Base-by-base conservation (phyloP, 805 yeast species). In the Candida quercuum region DNA sequence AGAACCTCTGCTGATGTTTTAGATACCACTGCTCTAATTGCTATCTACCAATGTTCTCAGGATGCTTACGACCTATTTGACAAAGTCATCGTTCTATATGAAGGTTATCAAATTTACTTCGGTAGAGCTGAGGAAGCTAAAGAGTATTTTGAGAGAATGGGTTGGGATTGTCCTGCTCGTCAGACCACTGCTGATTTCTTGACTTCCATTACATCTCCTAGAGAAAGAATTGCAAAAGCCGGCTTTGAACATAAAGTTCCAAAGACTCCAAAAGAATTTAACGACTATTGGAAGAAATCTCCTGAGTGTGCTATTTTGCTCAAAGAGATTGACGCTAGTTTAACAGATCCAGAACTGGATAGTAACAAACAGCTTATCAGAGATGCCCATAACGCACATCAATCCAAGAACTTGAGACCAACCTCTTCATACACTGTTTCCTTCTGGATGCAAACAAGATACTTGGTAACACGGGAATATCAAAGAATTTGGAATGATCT, bases 101-200 rank as follows among this genome's bases (percentile, higher is more conserved):
- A 70, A 42, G 80, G 79, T 35, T 59, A 66, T 43, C 78, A 75
- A 53, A 68, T 74, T 29, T 75, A 42, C 55, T 74, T 62, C 41
- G 81, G 81, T 39, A 48, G 57, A 7, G 58, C 66, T 19, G 49
- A 49, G 15, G 32, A 46, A 12, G 79, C 79, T 15, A 71, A 64
- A 43, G 57, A 60, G 17, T 76, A 52, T 49, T 75, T 75, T 48
- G 45, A 60, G 25, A 61, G 60, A 9, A 69, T 74, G 76, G 81
- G 81, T 17, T 75, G 62, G 48, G 60, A 64, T 8, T 72, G 78
- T 46, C 74, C 77, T 16, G 61, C 59, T 28, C 69, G 80, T 52
- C 76, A 69, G 53, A 72, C 81, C 15, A 71, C 78, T 32, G 77
- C 76, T 19, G 79, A 74, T 51, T 74, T 65, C 53, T 59, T 74